Evolutionary conservation across 257 asterid genomes (phyloP).

Genomic region (Solanum bulbocastanum): DNA sequence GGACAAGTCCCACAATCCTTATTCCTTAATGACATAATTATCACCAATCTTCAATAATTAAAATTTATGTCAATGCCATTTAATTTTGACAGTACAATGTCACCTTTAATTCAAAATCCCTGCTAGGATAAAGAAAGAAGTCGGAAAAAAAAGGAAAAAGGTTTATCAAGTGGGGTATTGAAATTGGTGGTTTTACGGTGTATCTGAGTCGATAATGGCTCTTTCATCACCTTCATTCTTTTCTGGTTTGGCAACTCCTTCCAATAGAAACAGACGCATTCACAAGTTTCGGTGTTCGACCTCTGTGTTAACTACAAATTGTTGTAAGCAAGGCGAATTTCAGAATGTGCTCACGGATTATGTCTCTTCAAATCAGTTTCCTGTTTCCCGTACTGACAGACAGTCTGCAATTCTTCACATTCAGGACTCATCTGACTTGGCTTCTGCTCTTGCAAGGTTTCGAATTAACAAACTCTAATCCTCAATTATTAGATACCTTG

Average conservation of each 20-base stretch:
- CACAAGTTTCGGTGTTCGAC: background rate
- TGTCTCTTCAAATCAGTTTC: constrained; percentile 14
- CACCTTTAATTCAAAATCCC: no score
- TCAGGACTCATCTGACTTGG: constrained; percentile 56
- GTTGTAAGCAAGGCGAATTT: constrained; percentile 9
- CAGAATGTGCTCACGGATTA: constrained; percentile 10
- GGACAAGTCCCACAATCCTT: no score
- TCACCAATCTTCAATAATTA: no score
- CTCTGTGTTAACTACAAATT: background rate
- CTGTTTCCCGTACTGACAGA: constrained; percentile 18
- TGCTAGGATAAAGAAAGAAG: no score
- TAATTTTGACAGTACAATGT: no score
- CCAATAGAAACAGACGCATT: background rate
- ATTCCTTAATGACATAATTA: no score
- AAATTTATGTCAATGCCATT: no score
- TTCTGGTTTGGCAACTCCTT: background rate
- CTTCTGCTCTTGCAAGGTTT: constrained; percentile 69
- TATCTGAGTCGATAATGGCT: background rate
- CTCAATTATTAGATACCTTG: background rate
- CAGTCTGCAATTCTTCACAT: constrained; percentile 58
- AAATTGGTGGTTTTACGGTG: background rate
- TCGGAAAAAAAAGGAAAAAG: background rate
- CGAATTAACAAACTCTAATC: background rate
- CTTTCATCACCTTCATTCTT: background rate
- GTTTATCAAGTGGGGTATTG: background rate